Base-by-base conservation (phyloP, 2,329 filamentous ascomycete genomes). In the Fusarium circinatum region DNA sequence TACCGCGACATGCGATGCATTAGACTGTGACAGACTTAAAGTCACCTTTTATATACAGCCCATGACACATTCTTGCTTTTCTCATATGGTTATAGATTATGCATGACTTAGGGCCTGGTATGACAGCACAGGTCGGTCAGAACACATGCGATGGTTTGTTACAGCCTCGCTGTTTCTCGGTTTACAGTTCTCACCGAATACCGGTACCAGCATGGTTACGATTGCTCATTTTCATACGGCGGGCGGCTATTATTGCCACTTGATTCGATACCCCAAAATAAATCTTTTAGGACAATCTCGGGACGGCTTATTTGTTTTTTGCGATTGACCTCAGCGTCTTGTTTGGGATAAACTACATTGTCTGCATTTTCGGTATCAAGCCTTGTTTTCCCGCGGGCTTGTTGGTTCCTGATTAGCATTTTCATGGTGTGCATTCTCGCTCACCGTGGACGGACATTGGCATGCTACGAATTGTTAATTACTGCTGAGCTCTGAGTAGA, bases 91-190 rank as follows among this genome's bases (percentile, higher is more conserved):
- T 75, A 73, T 73, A 77, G 68, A 77, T 72, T 63, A 69, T 67
- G 62, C 65, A 75, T 73, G 68, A 71, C 57, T 62, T 71, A 45
- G 66, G 75, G 65, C 76, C 76, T 78, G 78, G 78, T 77, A 58
- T 76, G 60, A 80, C 78, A 80, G 78, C 65, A 80, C 78, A 79
- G 78, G 78, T 69, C 72, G 55, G 60, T 70, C 56, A 63, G 49
- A 60, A 61, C 68, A 64, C 30, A 55, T 62, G 59, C 57, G 44
- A 59, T 61, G 49, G 58, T 54, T 44, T 44, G 48, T 44, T 58
- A 65, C 42, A 72, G 63, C 41, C 36, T 66, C 51, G 41, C 41
- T 68, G 58, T 68, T 49, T 71, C 51, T 67, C 44, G 22, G 45
- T 57, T 63, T 51, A 66, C 62, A 52, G 41, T 55, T 49, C 39